Evolutionary conservation across 371 early-diverging fungal genomes (phyloP).

Genomic region (Mortierella sp.): DNA sequence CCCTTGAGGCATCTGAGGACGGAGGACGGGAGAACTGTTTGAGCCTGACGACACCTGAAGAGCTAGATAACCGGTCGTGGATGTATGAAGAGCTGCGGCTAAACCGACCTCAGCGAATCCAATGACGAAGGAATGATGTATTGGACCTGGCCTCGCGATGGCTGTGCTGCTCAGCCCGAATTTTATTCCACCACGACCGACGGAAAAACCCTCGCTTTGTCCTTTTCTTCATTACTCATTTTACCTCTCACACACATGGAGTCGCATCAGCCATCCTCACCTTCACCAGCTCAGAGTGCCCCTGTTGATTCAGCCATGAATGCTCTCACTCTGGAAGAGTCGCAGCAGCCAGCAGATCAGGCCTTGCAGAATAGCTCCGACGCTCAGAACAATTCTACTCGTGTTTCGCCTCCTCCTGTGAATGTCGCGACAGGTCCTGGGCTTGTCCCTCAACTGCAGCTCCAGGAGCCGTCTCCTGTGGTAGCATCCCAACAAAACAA

Average conservation of each 20-base stretch:
- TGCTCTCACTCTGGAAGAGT: constrained; percentile 11
- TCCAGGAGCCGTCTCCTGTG: constrained; percentile 6
- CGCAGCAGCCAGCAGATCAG: background rate
- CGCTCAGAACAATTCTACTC: constrained; percentile 1
- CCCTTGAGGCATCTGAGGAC: constrained; percentile 2
- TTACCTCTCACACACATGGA: background rate
- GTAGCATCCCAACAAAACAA: background rate
- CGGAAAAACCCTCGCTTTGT: background rate
- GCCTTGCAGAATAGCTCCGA: background rate
- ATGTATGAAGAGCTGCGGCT: constrained; percentile 29
- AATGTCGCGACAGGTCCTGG: background rate
- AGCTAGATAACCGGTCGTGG: constrained; percentile 34
- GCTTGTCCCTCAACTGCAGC: constrained; percentile 3
- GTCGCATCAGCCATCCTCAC: background rate
- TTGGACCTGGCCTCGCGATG: no score
- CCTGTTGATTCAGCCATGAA: constrained; percentile 4
- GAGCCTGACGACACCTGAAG: constrained; percentile 16
- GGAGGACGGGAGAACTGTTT: constrained; percentile 3
- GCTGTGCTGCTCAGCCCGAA: no score
- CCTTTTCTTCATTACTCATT: constrained; percentile 2
- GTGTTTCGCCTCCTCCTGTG: constrained; percentile 1
- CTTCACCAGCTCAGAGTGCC: background rate
- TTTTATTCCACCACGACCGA: background rate
- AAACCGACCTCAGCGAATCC: constrained; percentile 8
- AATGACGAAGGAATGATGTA: no score